phyloP scores from a whole-genome alignment of 1,139 yeast species.

The Blastobotrys capitulatus region DNA sequence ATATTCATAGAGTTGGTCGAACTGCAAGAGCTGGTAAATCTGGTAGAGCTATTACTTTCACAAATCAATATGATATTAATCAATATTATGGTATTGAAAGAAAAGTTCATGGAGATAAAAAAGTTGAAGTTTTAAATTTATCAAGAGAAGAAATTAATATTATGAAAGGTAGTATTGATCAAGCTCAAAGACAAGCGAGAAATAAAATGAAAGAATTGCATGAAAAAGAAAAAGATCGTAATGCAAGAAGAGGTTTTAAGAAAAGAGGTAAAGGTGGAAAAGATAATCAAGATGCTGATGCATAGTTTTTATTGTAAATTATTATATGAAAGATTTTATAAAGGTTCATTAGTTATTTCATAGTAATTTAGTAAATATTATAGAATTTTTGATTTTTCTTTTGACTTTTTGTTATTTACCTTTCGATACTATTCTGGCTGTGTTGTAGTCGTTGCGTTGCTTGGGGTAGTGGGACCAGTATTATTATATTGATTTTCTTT shows the following conservation, averaged over 20 bases:
- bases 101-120: conserved; percentile 52
- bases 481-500: not conserved
- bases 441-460: no score
- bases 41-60: conserved; percentile 86
- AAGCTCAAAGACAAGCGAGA: conserved; percentile 87
- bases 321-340: no score
- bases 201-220: conserved; percentile 27
- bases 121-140: conserved; percentile 73
- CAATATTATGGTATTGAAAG: conserved; percentile 77
- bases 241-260: not conserved
- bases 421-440: no score
- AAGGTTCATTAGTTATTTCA: no score
- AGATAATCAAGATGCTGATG: conserved; percentile 2
- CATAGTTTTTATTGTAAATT: not conserved
- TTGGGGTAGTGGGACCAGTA: no score
- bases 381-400: no score
- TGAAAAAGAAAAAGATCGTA: conserved; percentile 21
- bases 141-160: conserved; percentile 73
- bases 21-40: conserved; percentile 98
- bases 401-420: no score
- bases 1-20: conserved; percentile 95
- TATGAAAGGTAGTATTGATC: conserved; percentile 81
- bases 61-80: conserved; percentile 92
- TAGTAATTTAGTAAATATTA: no score
- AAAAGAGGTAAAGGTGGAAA: not conserved